These are phyloP conservation scores for Tylopilus sp. DNA, from an alignment of 1,284 basidiomycete species.

Conservation along the genomic window DNA sequence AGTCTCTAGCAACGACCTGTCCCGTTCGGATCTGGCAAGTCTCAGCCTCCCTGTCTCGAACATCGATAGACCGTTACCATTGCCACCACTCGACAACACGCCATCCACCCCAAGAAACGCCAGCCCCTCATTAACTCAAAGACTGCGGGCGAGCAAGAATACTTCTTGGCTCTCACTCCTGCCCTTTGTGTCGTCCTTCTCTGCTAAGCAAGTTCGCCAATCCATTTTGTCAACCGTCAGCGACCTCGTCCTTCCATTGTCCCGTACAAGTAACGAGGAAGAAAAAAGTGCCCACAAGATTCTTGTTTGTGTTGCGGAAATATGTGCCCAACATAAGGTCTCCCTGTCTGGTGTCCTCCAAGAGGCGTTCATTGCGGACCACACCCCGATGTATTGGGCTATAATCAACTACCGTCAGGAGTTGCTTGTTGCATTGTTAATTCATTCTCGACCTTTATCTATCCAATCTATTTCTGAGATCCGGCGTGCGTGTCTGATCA, in stretches of 20 bases:
- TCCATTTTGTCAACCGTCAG: conserved; percentile 45
- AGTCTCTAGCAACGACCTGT: background rate
- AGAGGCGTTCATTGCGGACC: conserved; percentile 54
- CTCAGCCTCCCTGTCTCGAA: background rate
- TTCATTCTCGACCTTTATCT: conserved; percentile 46
- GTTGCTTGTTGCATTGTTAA: conserved; percentile 45
- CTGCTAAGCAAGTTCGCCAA: conserved; percentile 36
- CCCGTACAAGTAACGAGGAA: background rate
- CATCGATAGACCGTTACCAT: background rate
- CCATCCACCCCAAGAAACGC: background rate
- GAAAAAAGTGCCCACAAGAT: conserved; percentile 26
- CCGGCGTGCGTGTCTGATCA: conserved; percentile 58
- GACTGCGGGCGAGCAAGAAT: conserved; percentile 6
- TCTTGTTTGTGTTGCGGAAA: conserved; percentile 43
- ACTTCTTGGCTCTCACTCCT: conserved; percentile 31
- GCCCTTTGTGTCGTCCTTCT: conserved; percentile 34
- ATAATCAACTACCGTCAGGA: conserved; percentile 50
- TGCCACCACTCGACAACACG: background rate
- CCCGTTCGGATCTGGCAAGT: too few species aligned
- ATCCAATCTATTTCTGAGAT: conserved; percentile 51
- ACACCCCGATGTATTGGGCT: conserved; percentile 68
- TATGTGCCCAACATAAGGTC: conserved; percentile 40
- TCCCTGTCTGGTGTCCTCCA: conserved; percentile 50
- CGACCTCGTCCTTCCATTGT: conserved; percentile 38
- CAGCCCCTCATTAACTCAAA: background rate